Conservation (phyloP, 129 eudicot species). For the Apium graveolens region DNA sequence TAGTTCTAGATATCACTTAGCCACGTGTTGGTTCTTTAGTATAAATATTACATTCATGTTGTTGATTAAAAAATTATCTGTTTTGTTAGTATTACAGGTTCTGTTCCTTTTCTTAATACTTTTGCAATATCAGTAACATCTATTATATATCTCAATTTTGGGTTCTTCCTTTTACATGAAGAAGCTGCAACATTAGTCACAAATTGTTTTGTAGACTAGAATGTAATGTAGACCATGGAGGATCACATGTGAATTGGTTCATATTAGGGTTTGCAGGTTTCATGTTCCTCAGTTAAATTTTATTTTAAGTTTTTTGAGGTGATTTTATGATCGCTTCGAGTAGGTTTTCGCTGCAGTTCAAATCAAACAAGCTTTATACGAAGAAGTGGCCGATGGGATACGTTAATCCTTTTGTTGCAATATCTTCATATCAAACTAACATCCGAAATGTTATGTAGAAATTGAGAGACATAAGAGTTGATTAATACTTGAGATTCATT, state of each 20-base stretch:
- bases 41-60: not conserved
- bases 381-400: not conserved
- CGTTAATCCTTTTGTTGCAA: not conserved
- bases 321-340: not conserved
- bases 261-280: not conserved
- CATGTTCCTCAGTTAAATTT: not conserved
- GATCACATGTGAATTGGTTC: not conserved
- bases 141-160: not conserved
- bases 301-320: not conserved
- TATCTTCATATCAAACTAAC: not conserved
- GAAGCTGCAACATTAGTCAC: not conserved
- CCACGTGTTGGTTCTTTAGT: not conserved
- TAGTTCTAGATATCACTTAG: constrained; percentile 12
- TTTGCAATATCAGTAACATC: not conserved
- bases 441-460: not conserved
- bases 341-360: not conserved
- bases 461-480: not conserved
- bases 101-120: not conserved
- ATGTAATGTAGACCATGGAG: not conserved
- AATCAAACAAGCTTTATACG: not conserved
- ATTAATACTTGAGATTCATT: not conserved
- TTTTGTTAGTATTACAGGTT: not conserved
- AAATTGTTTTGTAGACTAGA: not conserved
- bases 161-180: not conserved
- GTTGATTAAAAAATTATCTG: not conserved